These are phyloP conservation scores for Trametes punicea DNA, from an alignment of 768 basidiomycete species.

Conservation along the genomic window DNA sequence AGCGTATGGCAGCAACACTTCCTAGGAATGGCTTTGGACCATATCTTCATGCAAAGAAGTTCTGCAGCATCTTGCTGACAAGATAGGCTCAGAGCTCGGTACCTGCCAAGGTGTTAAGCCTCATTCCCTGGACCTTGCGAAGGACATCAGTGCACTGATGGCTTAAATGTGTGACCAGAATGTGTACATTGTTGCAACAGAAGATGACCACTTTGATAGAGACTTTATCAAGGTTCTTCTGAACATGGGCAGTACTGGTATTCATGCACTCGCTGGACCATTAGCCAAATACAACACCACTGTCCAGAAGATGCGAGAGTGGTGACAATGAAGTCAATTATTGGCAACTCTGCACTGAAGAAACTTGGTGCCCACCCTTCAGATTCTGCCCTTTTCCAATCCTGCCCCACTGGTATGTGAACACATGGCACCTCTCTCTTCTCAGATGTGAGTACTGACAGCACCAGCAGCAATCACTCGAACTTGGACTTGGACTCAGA, in stretches of 20 bases:
- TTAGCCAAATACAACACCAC: slow-evolving; percentile 29
- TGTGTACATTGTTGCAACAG: slow-evolving; percentile 24
- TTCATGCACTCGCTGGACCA: slow-evolving; percentile 21
- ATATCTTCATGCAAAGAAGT: too few species aligned
- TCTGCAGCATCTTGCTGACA: too few species aligned
- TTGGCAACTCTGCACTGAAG: background rate
- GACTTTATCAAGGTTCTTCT: slow-evolving; percentile 14
- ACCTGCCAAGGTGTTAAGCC: too few species aligned
- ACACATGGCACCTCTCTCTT: too few species aligned
- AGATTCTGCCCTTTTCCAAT: background rate
- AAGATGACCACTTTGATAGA: slow-evolving; percentile 22
- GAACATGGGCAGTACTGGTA: slow-evolving; percentile 22
- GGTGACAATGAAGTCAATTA: background rate
- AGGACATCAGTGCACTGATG: slow-evolving; percentile 31
- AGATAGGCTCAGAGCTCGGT: too few species aligned
- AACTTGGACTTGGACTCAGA: background rate
- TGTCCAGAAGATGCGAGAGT: slow-evolving; percentile 19
- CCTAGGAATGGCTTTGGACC: too few species aligned
- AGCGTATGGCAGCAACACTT: too few species aligned
- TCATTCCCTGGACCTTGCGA: slow-evolving; percentile 23
- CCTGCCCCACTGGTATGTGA: too few species aligned
- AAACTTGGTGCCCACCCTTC: background rate
- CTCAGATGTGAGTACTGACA: background rate
- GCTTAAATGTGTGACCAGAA: slow-evolving; percentile 21
- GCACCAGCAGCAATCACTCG: background rate